phyloP scores from a whole-genome alignment of 2,329 filamentous ascomycete species.

The Trichoderma koningii region DNA sequence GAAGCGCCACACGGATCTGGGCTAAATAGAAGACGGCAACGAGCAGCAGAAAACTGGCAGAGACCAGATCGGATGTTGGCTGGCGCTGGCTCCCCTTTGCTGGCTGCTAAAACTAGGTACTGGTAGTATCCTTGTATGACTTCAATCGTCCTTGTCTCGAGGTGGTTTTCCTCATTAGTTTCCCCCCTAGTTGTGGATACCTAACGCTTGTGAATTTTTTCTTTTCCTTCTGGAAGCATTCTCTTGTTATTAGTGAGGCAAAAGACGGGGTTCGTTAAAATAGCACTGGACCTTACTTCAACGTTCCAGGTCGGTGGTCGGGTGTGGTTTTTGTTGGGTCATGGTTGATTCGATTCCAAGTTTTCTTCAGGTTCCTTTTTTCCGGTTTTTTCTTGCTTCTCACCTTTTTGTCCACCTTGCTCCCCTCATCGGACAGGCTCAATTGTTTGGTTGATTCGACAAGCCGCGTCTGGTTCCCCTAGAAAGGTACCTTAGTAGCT shows the following conservation, averaged over 20 bases:
- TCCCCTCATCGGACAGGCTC: background rate
- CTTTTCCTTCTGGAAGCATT: conserved; percentile 26
- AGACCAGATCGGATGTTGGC: background rate
- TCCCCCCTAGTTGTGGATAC: conserved; percentile 9
- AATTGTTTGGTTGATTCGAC: background rate
- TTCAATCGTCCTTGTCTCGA: background rate
- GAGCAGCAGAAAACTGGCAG: background rate
- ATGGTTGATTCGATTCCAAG: background rate
- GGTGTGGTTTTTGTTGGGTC: background rate
- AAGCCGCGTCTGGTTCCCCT: background rate
- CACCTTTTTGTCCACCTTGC: background rate
- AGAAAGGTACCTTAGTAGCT: background rate
- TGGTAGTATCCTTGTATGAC: too few species aligned
- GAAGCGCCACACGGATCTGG: conserved; percentile 21
- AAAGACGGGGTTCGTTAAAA: background rate
- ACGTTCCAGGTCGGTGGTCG: background rate
- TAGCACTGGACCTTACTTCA: too few species aligned
- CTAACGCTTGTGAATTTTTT: conserved; percentile 9
- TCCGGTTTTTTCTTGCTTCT: background rate
- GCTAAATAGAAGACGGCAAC: conserved; percentile 10
- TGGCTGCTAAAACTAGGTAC: background rate
- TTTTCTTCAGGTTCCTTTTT: background rate
- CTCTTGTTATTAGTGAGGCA: background rate
- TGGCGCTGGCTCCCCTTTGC: background rate
- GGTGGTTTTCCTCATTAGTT: background rate